A percentile compares a stretch with the other conserved stretches of the same genome.
Conservation (phyloP, 495 filamentous ascomycete species). For the Penicilliopsis zonata region DNA sequence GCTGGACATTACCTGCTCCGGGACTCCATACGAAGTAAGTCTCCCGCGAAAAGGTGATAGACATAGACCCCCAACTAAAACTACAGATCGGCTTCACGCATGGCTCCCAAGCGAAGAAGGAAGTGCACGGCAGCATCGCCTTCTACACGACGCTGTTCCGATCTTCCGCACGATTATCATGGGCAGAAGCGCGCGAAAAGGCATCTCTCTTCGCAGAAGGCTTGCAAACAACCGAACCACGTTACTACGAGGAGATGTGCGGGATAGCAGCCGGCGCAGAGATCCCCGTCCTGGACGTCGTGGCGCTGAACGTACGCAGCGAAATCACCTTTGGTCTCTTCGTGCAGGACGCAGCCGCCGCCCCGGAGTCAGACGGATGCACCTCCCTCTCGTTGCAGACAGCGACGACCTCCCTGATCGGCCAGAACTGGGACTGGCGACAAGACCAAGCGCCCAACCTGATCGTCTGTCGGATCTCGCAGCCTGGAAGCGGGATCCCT, state of each 20-base stretch:
- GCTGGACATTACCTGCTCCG: not conserved
- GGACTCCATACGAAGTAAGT: not conserved
- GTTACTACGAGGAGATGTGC: slow-evolving; percentile 34
- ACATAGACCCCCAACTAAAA: not conserved
- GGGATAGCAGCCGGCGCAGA: slow-evolving; percentile 49
- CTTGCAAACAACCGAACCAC: not conserved
- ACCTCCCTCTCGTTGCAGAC: slow-evolving; percentile 45
- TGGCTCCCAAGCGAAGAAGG: not conserved
- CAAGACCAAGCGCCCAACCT: slow-evolving; percentile 35
- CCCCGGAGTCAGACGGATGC: slow-evolving; percentile 47
- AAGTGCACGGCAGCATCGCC: not conserved
- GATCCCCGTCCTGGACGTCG: slow-evolving; percentile 40
- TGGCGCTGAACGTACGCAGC: slow-evolving; percentile 55
- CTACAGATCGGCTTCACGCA: not conserved
- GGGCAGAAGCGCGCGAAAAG: not conserved
- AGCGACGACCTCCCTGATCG: slow-evolving; percentile 21
- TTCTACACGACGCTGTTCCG: not conserved
- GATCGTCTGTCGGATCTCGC: too few relatives aligned
- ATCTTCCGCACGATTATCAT: too few relatives aligned
- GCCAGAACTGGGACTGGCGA: slow-evolving; percentile 61
- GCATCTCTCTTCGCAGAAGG: not conserved
- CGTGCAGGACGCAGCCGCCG: too few relatives aligned
- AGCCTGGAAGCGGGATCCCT: slow-evolving; percentile 34
- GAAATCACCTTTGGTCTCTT: slow-evolving; percentile 53
- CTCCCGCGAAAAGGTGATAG: not conserved